Evolutionary conservation across 805 yeast genomes (phyloP).

Genomic region (Wickerhamomyces strasburgensis): DNA sequence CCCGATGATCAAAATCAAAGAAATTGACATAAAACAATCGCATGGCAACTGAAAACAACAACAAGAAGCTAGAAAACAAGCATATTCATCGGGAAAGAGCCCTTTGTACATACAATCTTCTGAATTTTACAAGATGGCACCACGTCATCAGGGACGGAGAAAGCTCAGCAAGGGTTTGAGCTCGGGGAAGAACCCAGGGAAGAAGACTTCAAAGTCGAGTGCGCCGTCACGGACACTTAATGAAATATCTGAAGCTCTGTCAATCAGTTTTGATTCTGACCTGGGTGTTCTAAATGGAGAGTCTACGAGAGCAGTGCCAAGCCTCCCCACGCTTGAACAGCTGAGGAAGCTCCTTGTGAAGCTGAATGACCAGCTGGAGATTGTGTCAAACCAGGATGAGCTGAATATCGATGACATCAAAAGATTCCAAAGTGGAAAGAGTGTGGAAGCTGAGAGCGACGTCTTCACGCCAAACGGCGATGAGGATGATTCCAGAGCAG

Average conservation of each 20-base stretch:
- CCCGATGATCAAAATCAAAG: too few species aligned
- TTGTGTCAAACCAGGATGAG: slow-evolving; percentile 26
- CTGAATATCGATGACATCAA: slow-evolving; percentile 14
- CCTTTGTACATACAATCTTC: neutral
- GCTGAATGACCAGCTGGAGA: slow-evolving; percentile 34
- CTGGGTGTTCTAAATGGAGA: slow-evolving; percentile 62
- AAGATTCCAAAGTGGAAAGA: neutral
- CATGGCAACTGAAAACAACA: too few species aligned
- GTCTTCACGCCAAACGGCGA: neutral
- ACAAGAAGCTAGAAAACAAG: too few species aligned
- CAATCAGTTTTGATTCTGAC: slow-evolving; percentile 51
- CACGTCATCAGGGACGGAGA: slow-evolving; percentile 23
- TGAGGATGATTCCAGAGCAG: neutral
- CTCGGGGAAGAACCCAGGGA: slow-evolving; percentile 23
- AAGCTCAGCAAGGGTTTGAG: slow-evolving; percentile 8
- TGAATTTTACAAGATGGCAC: slow-evolving; percentile 10
- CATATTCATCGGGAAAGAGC: too few species aligned
- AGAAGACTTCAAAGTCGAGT: slow-evolving; percentile 25
- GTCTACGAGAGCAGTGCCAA: slow-evolving; percentile 38
- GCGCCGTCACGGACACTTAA: slow-evolving; percentile 40
- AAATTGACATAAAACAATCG: too few species aligned
- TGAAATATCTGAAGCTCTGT: slow-evolving; percentile 47
- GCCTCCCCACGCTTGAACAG: slow-evolving; percentile 16
- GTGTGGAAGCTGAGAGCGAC: neutral
- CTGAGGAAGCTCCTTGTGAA: slow-evolving; percentile 36